Conservation (phyloP, 257 asterid genomes). For the Eucommia ulmoides region DNA sequence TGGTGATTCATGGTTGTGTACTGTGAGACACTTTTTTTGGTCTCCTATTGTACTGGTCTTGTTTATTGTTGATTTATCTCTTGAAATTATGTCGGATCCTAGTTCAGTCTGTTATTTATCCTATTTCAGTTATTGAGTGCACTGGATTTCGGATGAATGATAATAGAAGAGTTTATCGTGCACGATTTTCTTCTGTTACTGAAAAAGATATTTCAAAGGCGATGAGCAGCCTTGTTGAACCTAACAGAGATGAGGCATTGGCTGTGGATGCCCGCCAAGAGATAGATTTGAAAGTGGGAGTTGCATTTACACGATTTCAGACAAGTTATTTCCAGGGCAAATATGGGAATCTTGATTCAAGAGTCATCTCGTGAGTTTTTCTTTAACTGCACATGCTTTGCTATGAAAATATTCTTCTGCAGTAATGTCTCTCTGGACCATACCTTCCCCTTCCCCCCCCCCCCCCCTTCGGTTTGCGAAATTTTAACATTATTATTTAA, state of each 20-base stretch:
- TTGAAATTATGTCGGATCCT: no score
- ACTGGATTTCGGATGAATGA: constrained; percentile 53
- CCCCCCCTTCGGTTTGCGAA: neutral
- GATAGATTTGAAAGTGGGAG: constrained; percentile 97
- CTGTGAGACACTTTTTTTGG: no score
- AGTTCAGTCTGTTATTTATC: no score
- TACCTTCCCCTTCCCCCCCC: neutral
- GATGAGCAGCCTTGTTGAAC: constrained; percentile 59
- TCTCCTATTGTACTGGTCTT: no score
- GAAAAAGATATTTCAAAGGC: constrained; percentile 81
- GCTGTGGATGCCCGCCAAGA: constrained; percentile 97
- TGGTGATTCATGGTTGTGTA: no score
- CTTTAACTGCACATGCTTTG: constrained; percentile 5
- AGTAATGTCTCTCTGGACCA: constrained; percentile 1
- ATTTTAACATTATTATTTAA: no score
- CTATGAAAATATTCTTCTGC: neutral
- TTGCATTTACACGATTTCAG: constrained; percentile 87
- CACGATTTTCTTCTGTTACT: constrained; percentile 86
- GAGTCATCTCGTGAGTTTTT: constrained; percentile 82
- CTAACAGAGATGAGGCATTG: constrained; percentile 76
- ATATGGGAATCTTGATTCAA: constrained; percentile 93
- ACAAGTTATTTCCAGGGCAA: constrained; percentile 87
- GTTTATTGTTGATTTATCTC: no score
- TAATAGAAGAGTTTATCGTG: constrained; percentile 60
- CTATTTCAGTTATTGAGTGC: constrained; percentile 81